phyloP scores from a whole-genome alignment of 768 basidiomycete species.

The Boletales sp. region DNA sequence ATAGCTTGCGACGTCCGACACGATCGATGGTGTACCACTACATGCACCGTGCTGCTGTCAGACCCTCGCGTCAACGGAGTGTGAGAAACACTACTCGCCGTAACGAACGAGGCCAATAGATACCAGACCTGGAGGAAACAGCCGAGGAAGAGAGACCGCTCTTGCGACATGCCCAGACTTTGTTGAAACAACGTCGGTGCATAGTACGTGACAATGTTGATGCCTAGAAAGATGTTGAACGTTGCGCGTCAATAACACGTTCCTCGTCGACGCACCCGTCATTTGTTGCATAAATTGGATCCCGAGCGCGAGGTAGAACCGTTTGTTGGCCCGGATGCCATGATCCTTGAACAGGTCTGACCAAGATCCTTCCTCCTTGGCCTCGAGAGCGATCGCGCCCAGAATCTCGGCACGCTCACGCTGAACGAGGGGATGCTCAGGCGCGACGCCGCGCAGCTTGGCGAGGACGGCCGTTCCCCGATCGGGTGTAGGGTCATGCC shows the following conservation, averaged over 20 bases:
- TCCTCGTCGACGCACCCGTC: not conserved
- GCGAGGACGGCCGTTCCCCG: constrained; percentile 3
- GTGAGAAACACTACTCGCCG: not conserved
- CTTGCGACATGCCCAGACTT: constrained; percentile 4
- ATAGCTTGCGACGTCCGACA: constrained; percentile 7
- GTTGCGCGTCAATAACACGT: no score
- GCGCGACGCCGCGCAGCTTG: not conserved
- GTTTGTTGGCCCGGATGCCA: constrained; percentile 4
- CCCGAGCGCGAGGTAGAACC: constrained; percentile 6
- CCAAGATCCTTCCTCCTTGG: constrained; percentile 4
- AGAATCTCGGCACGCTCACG: constrained; percentile 2
- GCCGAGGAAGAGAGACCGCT: constrained; percentile 2
- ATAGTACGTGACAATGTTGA: constrained; percentile 10
- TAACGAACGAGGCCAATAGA: constrained; percentile 5
- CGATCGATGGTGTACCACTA: constrained; percentile 8
- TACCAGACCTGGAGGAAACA: constrained; percentile 9
- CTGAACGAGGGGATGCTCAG: not conserved
- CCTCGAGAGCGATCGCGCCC: constrained; percentile 5
- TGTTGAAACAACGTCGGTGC: constrained; percentile 8
- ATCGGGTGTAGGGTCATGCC: not conserved
- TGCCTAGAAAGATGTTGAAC: not conserved
- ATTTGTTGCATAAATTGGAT: constrained; percentile 12
- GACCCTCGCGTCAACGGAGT: not conserved
- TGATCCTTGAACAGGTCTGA: constrained; percentile 6
- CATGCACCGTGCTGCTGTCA: not conserved